phyloP scores from a whole-genome alignment of 2,329 filamentous ascomycete species.

The Apiospora marii region DNA sequence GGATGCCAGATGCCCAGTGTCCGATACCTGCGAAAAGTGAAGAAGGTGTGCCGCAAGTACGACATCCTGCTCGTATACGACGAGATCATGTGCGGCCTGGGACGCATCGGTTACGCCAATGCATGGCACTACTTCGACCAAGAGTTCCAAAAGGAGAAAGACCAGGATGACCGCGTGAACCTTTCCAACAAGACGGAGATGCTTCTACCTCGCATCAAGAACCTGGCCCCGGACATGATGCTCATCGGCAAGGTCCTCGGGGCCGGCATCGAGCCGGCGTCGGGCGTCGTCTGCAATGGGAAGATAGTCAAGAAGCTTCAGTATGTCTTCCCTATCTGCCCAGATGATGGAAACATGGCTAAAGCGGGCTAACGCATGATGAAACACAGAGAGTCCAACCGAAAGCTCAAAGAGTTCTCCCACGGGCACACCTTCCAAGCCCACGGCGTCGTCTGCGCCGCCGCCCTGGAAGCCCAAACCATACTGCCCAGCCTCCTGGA shows the following conservation, averaged over 20 bases:
- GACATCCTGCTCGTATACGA: slow-evolving; percentile 15
- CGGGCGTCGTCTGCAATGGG: neutral
- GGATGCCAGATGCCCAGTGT: neutral
- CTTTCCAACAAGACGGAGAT: neutral
- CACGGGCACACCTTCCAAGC: slow-evolving; percentile 12
- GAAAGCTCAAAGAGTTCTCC: neutral
- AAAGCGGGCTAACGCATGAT: no score
- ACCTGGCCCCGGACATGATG: slow-evolving; percentile 2
- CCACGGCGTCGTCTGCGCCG: neutral
- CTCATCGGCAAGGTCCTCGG: neutral
- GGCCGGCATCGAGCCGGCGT: neutral
- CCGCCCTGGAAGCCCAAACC: neutral
- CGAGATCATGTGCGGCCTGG: slow-evolving; percentile 21
- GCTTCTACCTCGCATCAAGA: neutral
- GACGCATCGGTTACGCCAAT: neutral
- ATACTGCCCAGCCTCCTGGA: neutral
- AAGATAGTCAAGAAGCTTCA: neutral
- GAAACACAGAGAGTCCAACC: neutral
- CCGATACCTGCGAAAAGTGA: neutral
- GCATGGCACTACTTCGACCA: slow-evolving; percentile 5
- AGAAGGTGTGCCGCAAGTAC: neutral
- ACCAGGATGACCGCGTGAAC: neutral
- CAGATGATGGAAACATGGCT: no score
- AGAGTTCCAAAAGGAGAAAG: neutral
- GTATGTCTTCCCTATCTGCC: neutral